Evolutionary conservation across 1,139 yeast genomes (phyloP), one percentile per base, ranked within the genome.

Genomic region (Hansenula lynferdii): DNA sequence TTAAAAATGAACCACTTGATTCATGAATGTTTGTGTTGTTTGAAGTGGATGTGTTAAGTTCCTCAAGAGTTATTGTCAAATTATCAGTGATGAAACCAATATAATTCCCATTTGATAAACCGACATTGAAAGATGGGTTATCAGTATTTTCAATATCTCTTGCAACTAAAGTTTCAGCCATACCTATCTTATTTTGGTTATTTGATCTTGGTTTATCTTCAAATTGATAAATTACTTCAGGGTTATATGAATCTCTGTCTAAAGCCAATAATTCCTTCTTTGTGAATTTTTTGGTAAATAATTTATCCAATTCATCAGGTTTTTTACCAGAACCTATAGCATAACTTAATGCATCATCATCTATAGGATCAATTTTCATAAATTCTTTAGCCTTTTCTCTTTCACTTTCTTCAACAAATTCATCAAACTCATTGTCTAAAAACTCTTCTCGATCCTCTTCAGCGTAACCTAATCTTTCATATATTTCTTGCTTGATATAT

Each of bases 401-500:
- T 31, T 30, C 35, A 27, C 17, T 7, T 1, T 35, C 29, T 22
- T 34, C 34, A 6, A 31, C 37, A n/a, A 35, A 31, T 24, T 20
- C 22, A 4, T 27, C 38, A n/a, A 31, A 19, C 3, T 28, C 11
- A 14, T 24, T 15, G 18, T 31, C 26, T 25, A 29, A 18, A 4
- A 6, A 15, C 15, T 25, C 22, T 27, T 35, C 19, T 17, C 19
- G 25, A 16, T 24, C 28, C 9, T 35, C 20, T 3, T 35, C 22
- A 20, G 37, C 37, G 18, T 41, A 15, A 11, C 44, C 35, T 15
- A 50, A 36, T 26, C 39, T 48, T n/a, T 44, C 46, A 9, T 40
- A 34, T 15, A 48, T 32, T 7, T 35, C 34, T 22, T 35, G 29
- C 27, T 49, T 42, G 38, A 44, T 48, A 29, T 48, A 49, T 20